phyloP scores from a whole-genome alignment of 2,329 filamentous ascomycete species.

The Cladophialophora psammophila region DNA sequence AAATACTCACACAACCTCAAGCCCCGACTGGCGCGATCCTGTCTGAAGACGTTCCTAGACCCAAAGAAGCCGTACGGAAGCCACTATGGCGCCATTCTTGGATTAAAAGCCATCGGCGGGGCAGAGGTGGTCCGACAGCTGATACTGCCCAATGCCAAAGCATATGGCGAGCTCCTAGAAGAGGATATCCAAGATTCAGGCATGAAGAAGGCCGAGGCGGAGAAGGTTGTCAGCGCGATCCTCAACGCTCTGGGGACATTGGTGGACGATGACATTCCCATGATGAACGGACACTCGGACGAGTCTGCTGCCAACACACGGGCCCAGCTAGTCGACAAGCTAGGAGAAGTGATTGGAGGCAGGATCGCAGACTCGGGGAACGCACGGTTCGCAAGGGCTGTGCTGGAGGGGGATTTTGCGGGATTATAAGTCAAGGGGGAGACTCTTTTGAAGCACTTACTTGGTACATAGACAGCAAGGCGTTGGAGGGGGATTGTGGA shows the following conservation, averaged over 20 bases:
- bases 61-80: slow-evolving; percentile 81
- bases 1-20: slow-evolving; percentile 81
- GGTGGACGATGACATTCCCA: slow-evolving; percentile 53
- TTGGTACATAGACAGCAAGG: neutral
- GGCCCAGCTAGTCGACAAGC: slow-evolving; percentile 53
- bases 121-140: slow-evolving; percentile 68
- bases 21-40: slow-evolving; percentile 88
- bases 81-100: slow-evolving; percentile 87
- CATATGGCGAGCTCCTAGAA: slow-evolving; percentile 68
- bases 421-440: slow-evolving; percentile 21
- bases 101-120: slow-evolving; percentile 78
- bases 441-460: slow-evolving; percentile 5
- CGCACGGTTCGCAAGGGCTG: slow-evolving; percentile 49
- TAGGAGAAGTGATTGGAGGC: slow-evolving; percentile 52
- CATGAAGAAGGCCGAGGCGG: slow-evolving; percentile 64
- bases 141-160: slow-evolving; percentile 70
- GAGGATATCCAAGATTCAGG: slow-evolving; percentile 59
- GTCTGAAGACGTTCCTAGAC: slow-evolving; percentile 89
- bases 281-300: slow-evolving; percentile 50
- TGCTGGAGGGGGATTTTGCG: slow-evolving; percentile 42
- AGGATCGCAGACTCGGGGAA: slow-evolving; percentile 53
- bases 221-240: slow-evolving; percentile 66
- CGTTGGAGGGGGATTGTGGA: slow-evolving; percentile 6
- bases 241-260: slow-evolving; percentile 63
- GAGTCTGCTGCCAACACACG: slow-evolving; percentile 49